Percentiles rank a stretch among this genome's conserved stretches.
Evolutionary conservation across 2,329 filamentous ascomycete species (phyloP).

Genomic region (Plectosphaerella sp.): DNA sequence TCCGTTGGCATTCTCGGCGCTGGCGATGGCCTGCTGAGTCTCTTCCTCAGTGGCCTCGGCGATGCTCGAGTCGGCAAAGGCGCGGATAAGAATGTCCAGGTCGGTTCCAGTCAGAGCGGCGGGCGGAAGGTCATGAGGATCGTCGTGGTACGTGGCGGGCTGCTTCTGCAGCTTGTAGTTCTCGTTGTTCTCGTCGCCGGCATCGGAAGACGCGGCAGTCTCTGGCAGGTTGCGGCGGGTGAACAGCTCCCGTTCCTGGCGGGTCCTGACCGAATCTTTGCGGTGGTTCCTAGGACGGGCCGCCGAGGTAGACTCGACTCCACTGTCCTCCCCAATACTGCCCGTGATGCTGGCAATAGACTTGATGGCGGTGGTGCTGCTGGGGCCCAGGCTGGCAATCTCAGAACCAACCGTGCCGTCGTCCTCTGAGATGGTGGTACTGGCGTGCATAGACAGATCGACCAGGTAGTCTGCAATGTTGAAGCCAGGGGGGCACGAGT

Average conservation of each 20-base stretch:
- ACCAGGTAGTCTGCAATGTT: constrained; percentile 98
- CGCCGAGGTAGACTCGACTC: constrained; percentile 51
- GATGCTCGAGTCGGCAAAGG: constrained; percentile 75
- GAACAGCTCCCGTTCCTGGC: constrained; percentile 86
- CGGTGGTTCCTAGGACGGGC: constrained; percentile 66
- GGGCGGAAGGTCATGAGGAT: constrained; percentile 59
- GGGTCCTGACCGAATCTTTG: constrained; percentile 74
- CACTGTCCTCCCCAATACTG: constrained; percentile 66
- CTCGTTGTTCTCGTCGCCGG: constrained; percentile 44
- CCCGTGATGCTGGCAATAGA: constrained; percentile 79
- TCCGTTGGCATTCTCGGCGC: constrained; percentile 64
- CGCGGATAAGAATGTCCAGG: constrained; percentile 73
- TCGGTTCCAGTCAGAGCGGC: constrained; percentile 64
- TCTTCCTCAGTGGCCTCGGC: constrained; percentile 71
- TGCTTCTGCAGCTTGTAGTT: constrained; percentile 48
- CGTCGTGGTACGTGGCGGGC: constrained; percentile 58
- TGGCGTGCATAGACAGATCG: constrained; percentile 94
- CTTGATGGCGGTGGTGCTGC: constrained; percentile 84
- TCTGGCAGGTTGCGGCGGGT: constrained; percentile 67
- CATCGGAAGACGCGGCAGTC: constrained; percentile 59
- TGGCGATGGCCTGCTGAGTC: constrained; percentile 64
- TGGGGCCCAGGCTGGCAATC: constrained; percentile 68
- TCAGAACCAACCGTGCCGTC: constrained; percentile 51
- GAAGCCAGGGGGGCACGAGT: constrained; percentile 91
- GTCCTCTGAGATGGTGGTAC: constrained; percentile 55